Evolutionary conservation across 2,329 filamentous ascomycete species (phyloP).

Genomic region (Mariannaea elegans): DNA sequence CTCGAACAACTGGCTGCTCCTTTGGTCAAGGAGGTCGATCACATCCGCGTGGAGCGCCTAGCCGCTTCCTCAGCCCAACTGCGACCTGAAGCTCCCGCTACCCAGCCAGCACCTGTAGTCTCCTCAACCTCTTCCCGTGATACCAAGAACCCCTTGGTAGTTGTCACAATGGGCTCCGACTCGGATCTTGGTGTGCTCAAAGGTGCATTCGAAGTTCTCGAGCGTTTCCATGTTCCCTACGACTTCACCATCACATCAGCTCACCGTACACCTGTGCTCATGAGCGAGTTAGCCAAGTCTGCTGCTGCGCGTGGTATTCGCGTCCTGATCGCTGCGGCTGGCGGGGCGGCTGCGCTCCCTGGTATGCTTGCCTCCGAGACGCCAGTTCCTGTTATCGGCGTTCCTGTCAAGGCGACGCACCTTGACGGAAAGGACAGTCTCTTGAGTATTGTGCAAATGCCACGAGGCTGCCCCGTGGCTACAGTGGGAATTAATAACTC

Average conservation of each 20-base stretch:
- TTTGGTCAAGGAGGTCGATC: conserved; percentile 72
- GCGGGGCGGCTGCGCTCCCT: conserved; percentile 76
- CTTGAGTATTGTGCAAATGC: conserved; percentile 81
- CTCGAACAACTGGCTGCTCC: conserved; percentile 67
- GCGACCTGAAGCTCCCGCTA: conserved; percentile 39
- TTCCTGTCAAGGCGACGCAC: conserved; percentile 78
- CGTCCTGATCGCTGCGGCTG: conserved; percentile 79
- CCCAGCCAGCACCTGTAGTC: conserved; percentile 32
- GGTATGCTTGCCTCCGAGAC: conserved; percentile 81
- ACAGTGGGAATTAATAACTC: conserved; percentile 85
- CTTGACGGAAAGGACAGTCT: conserved; percentile 77
- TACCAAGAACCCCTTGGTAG: conserved; percentile 64
- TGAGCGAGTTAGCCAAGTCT: conserved; percentile 71
- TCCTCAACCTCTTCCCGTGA: neutral
- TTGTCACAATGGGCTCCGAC: conserved; percentile 86
- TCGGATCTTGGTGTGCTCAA: conserved; percentile 76
- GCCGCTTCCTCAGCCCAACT: conserved; percentile 49
- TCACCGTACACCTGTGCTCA: conserved; percentile 76
- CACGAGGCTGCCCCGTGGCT: conserved; percentile 75
- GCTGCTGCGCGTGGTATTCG: conserved; percentile 73
- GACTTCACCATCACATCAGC: conserved; percentile 81
- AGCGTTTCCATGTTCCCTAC: conserved; percentile 76
- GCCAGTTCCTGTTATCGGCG: conserved; percentile 77
- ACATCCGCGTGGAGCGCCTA: conserved; percentile 65
- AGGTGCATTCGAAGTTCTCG: conserved; percentile 71